Evolutionary conservation across 306 rosid genomes (phyloP).

Genomic region (Quercus variabilis): DNA sequence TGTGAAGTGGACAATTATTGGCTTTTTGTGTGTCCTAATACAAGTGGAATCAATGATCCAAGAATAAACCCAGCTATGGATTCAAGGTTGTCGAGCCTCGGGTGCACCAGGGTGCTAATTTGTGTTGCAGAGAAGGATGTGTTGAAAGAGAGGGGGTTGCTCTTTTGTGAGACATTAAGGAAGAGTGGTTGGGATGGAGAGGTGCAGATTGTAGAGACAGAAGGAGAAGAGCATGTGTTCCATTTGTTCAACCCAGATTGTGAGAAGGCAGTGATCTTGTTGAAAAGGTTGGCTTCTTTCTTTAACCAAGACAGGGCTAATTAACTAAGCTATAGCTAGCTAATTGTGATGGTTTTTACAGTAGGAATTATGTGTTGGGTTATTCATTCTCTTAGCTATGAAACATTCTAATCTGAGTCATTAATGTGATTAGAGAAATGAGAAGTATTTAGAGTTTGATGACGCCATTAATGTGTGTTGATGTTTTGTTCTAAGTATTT

Average conservation of each 20-base stretch:
- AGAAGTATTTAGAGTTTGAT: too few relatives aligned
- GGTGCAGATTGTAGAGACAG: conserved; percentile 1
- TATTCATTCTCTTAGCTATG: too few relatives aligned
- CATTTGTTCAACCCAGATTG: not conserved
- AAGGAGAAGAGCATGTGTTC: not conserved
- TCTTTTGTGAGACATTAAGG: not conserved
- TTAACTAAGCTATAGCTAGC: too few relatives aligned
- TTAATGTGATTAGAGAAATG: too few relatives aligned
- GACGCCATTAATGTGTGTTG: too few relatives aligned
- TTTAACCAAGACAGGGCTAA: not conserved
- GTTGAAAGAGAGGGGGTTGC: not conserved
- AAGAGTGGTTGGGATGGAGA: conserved; percentile 13
- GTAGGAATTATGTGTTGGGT: too few relatives aligned
- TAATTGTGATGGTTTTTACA: too few relatives aligned
- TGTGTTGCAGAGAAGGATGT: conserved; percentile 11
- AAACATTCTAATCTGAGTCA: too few relatives aligned
- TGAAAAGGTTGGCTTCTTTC: conserved; percentile 3
- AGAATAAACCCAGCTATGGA: conserved; percentile 22
- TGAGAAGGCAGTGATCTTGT: not conserved
- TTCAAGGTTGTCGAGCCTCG: not conserved
- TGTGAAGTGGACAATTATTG: not conserved
- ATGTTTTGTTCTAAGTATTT: too few relatives aligned
- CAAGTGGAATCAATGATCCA: conserved; percentile 23
- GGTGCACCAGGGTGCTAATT: conserved; percentile 11
- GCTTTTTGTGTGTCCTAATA: not conserved